Conservation (phyloP, 306 rosid genomes). For the Albizia julibrissin region DNA sequence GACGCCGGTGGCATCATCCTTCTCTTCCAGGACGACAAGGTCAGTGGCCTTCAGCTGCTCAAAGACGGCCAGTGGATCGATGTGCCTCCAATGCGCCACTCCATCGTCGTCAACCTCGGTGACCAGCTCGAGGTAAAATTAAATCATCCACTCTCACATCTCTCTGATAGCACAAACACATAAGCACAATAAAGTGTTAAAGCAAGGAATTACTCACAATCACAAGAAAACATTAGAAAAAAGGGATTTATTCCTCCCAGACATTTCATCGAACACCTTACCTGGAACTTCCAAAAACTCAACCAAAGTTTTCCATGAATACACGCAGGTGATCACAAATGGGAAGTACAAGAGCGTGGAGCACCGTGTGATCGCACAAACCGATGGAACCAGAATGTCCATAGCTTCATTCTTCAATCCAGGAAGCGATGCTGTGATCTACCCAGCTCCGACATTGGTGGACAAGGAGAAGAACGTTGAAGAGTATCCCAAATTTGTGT, state of each 20-base stretch:
- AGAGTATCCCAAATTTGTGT: slow-evolving; percentile 61
- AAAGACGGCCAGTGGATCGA: slow-evolving; percentile 5
- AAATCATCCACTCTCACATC: background rate
- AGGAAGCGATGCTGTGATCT: background rate
- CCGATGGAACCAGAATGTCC: slow-evolving; percentile 2
- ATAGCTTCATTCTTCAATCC: slow-evolving; percentile 7
- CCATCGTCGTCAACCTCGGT: slow-evolving; percentile 8
- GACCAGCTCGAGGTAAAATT: slow-evolving; percentile 2
- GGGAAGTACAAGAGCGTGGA: slow-evolving; percentile 8
- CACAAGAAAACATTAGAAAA: no score
- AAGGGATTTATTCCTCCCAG: background rate
- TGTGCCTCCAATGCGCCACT: slow-evolving; percentile 7
- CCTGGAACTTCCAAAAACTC: no score
- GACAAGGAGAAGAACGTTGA: slow-evolving; percentile 57
- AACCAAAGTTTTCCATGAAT: background rate
- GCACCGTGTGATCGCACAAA: background rate
- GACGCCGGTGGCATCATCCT: slow-evolving; percentile 5
- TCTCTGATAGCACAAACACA: background rate
- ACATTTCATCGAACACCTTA: background rate
- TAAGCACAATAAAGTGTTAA: background rate
- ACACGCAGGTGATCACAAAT: background rate
- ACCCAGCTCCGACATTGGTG: slow-evolving; percentile 30
- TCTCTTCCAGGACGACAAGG: slow-evolving; percentile 2
- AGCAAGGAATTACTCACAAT: background rate
- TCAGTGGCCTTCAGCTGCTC: background rate